A percentile compares a stretch with the other conserved stretches of the same genome.
phyloP scores from a whole-genome alignment of 371 early-diverging fungal species.

The Mortierella sp. region DNA sequence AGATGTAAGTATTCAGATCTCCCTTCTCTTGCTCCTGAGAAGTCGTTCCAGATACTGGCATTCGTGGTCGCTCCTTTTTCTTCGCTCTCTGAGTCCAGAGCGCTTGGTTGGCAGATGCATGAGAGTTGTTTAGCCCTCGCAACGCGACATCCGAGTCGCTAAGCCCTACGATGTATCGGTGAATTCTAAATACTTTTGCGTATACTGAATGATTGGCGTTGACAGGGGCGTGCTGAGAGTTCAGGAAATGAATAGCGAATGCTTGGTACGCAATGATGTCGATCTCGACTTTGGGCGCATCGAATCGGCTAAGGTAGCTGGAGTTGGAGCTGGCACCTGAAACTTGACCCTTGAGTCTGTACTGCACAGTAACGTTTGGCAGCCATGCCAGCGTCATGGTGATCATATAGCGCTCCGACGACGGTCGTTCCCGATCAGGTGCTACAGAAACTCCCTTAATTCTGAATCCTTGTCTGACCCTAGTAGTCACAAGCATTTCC shows the following conservation, averaged over 20 bases:
- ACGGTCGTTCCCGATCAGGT: constrained; percentile 33
- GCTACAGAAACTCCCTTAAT: constrained; percentile 68
- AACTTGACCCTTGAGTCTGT: constrained; percentile 75
- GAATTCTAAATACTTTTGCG: constrained; percentile 76
- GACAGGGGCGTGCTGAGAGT: constrained; percentile 59
- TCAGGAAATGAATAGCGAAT: constrained; percentile 71
- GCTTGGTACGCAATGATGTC: constrained; percentile 73
- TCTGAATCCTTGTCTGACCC: constrained; percentile 89
- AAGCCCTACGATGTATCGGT: constrained; percentile 71
- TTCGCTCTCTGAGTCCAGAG: constrained; percentile 48
- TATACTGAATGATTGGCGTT: constrained; percentile 67
- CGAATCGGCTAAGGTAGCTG: constrained; percentile 46
- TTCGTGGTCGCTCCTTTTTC: constrained; percentile 24
- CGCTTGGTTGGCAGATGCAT: constrained; percentile 48
- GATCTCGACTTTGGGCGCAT: constrained; percentile 68
- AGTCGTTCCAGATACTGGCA: not conserved
- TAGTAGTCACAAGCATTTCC: constrained; percentile 75
- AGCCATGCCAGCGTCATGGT: constrained; percentile 74
- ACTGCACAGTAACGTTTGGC: constrained; percentile 88
- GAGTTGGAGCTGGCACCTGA: constrained; percentile 22
- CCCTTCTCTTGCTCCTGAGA: constrained; percentile 17
- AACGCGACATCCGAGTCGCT: constrained; percentile 79
- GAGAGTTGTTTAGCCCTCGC: constrained; percentile 57
- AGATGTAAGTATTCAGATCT: constrained; percentile 33
- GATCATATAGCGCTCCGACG: constrained; percentile 49